Evolutionary conservation across 2,329 filamentous ascomycete species (phyloP).

Genomic region (Huntiella moniliformis): DNA sequence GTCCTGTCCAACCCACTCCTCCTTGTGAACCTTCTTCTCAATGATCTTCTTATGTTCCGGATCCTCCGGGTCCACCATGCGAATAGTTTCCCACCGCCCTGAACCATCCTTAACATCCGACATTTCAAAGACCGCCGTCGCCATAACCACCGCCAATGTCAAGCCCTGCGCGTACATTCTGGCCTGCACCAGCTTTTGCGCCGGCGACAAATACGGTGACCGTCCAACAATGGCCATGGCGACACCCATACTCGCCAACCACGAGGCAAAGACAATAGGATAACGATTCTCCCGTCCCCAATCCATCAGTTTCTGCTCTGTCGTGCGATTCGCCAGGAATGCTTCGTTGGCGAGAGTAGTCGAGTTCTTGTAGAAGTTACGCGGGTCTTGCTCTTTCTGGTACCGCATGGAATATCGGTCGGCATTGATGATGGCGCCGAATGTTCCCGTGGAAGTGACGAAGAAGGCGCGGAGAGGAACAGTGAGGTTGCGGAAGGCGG

Average conservation of each 20-base stretch:
- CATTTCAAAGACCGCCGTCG: constrained; percentile 65
- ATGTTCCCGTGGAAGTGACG: constrained; percentile 63
- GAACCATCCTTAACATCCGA: constrained; percentile 56
- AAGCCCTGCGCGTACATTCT: constrained; percentile 86
- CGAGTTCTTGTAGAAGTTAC: constrained; percentile 45
- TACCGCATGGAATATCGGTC: constrained; percentile 49
- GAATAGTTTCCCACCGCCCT: constrained; percentile 69
- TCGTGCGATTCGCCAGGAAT: constrained; percentile 35
- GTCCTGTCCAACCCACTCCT: constrained; percentile 75
- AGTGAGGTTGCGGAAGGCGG: constrained; percentile 63
- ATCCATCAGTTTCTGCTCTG: constrained; percentile 41
- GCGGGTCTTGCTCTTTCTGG: constrained; percentile 51
- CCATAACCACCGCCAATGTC: constrained; percentile 66
- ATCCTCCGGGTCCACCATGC: constrained; percentile 62
- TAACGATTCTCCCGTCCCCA: constrained; percentile 73
- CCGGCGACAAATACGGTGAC: constrained; percentile 52
- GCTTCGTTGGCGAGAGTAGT: constrained; percentile 36
- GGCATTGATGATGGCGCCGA: constrained; percentile 72
- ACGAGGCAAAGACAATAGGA: constrained; percentile 63
- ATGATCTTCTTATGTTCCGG: constrained; percentile 67
- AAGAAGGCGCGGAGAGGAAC: constrained; percentile 84
- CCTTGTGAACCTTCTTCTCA: constrained; percentile 74
- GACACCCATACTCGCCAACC: constrained; percentile 62
- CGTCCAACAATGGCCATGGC: constrained; percentile 60
- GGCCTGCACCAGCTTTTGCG: constrained; percentile 84